phyloP scores from a whole-genome alignment of 176 grass and related monocot genomes.

The Melocanna baccifera region DNA sequence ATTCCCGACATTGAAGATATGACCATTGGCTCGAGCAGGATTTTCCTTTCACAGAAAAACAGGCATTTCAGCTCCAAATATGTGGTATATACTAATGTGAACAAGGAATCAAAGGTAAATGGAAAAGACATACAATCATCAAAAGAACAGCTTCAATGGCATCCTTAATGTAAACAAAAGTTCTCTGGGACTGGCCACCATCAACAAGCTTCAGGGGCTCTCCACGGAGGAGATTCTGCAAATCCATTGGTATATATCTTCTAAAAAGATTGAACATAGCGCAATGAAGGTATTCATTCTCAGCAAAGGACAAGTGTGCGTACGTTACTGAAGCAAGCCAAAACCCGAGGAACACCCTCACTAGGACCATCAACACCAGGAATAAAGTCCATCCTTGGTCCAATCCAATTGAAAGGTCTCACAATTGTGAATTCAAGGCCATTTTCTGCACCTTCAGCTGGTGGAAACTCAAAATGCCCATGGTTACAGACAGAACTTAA shows the following conservation, averaged over 20 bases:
- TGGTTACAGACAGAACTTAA: not conserved
- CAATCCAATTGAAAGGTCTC: slow-evolving; percentile 98
- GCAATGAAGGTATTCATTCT: not conserved
- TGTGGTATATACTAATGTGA: not conserved
- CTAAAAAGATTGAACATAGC: not conserved
- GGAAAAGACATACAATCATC: slow-evolving; percentile 64
- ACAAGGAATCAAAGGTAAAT: not conserved
- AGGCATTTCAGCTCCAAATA: not conserved
- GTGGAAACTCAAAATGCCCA: slow-evolving; percentile 16
- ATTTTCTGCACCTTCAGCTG: slow-evolving; percentile 93
- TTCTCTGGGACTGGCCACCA: slow-evolving; percentile 87
- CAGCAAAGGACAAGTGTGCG: not conserved
- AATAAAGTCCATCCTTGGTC: slow-evolving; percentile 98
- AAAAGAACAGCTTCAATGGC: slow-evolving; percentile 96
- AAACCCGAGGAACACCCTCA: slow-evolving; percentile 89
- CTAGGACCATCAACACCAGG: slow-evolving; percentile 96
- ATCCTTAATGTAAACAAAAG: slow-evolving; percentile 96
- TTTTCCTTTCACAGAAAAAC: slow-evolving; percentile 48
- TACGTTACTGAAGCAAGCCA: slow-evolving; percentile 99
- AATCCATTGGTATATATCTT: slow-evolving; percentile 26
- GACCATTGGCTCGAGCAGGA: slow-evolving; percentile 78
- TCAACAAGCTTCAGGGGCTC: slow-evolving; percentile 91
- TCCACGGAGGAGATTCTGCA: slow-evolving; percentile 83
- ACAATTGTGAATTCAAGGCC: slow-evolving; percentile 91
- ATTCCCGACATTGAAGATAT: slow-evolving; percentile 95